Evolutionary conservation across 2,329 filamentous ascomycete genomes (phyloP).

Genomic region (Westerdykella aurantiaca): DNA sequence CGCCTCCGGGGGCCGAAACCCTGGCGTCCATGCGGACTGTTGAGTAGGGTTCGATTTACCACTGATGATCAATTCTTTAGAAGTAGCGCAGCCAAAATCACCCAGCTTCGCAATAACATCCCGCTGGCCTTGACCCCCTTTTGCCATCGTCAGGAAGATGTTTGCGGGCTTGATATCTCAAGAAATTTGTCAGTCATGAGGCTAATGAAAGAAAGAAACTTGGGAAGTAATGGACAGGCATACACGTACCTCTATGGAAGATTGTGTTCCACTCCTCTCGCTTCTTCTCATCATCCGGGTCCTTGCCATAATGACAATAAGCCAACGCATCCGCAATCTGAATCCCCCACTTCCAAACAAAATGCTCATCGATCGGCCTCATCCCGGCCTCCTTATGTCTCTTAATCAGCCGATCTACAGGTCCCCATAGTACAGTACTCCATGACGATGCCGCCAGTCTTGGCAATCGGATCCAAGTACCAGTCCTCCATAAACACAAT

Average conservation of each 20-base stretch:
- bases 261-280: conserved; percentile 10
- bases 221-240: too few species aligned
- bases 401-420: conserved; percentile 3
- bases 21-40: too few species aligned
- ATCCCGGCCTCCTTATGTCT: background rate
- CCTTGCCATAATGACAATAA: conserved; percentile 12
- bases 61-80: too few species aligned
- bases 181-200: background rate
- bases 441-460: conserved; percentile 9
- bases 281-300: conserved; percentile 1
- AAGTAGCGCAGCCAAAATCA: conserved; percentile 10
- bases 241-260: conserved; percentile 4
- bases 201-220: too few species aligned
- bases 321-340: conserved; percentile 8
- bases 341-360: conserved; percentile 6
- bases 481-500: conserved; percentile 11
- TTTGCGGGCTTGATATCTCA: conserved; percentile 10
- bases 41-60: too few species aligned
- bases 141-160: conserved; percentile 8
- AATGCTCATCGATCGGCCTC: background rate
- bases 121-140: background rate
- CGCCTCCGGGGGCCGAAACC: too few species aligned
- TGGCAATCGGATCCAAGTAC: conserved; percentile 6
- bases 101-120: conserved; percentile 14
- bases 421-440: conserved; percentile 12